Conservation (phyloP, 768 basidiomycete species). For the Antrodiella citrinella region DNA sequence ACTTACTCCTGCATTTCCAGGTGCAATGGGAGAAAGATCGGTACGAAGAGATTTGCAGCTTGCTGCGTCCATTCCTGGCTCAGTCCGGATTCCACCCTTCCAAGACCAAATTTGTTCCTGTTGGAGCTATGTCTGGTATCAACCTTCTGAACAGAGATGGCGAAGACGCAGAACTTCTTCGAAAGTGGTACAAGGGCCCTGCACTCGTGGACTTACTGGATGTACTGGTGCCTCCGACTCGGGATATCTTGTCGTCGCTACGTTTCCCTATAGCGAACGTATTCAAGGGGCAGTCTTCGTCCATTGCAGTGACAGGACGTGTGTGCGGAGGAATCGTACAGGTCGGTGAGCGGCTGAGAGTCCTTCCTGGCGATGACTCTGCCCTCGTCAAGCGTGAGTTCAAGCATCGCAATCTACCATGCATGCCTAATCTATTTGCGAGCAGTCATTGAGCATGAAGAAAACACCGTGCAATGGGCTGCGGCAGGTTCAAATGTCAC, state of each 20-base stretch:
- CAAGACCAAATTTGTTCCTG: conserved; percentile 81
- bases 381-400: conserved; percentile 69
- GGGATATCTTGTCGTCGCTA: conserved; percentile 70
- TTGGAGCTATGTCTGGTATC: conserved; percentile 84
- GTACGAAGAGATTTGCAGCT: conserved; percentile 75
- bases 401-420: too few relatives aligned
- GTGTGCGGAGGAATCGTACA: conserved; percentile 86
- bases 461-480: conserved; percentile 73
- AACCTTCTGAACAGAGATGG: conserved; percentile 57
- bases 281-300: conserved; percentile 80
- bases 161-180: conserved; percentile 38
- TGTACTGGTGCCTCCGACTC: conserved; percentile 66
- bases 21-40: conserved; percentile 81
- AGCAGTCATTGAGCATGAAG: conserved; percentile 86
- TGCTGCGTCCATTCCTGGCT: conserved; percentile 70
- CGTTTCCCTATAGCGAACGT: conserved; percentile 92
- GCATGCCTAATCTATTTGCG: too few relatives aligned
- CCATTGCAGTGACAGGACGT: conserved; percentile 74
- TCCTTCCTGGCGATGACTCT: conserved; percentile 89
- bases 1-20: conserved; percentile 33
- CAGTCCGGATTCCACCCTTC: conserved; percentile 81
- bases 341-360: conserved; percentile 80
- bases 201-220: conserved; percentile 82
- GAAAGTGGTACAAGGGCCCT: conserved; percentile 78
- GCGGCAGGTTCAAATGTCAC: conserved; percentile 88